Evolutionary conservation across 768 basidiomycete genomes (phyloP), one percentile per base, ranked within the genome.

Genomic region (Serendipita vermifera): DNA sequence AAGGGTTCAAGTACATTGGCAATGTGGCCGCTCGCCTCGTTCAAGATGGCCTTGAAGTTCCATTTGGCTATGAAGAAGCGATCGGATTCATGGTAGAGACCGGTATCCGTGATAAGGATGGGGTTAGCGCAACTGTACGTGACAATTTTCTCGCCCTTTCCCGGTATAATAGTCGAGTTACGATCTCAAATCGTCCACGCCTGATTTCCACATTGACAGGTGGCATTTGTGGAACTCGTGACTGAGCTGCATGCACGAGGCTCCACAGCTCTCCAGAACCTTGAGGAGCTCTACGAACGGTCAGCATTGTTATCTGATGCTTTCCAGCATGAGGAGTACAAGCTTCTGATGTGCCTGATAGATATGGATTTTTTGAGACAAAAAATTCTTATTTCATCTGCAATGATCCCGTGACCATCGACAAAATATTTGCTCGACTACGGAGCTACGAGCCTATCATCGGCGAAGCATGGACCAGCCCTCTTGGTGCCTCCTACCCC

Each of bases 1-100:
- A 62, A 82, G 89, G 90, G 2, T 93, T 93, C 70, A 93, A 93
- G 68, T 90, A 78, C 64, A 89, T 93, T 51, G 90, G 90, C 5
- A 93, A 92, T 64, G 82, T 81, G 6, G 86, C 83, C 2, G 68
- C 88, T 33, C 69, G 73, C 51, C 75, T 91, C 14, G 81, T 76
- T 13, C 64, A 70, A 38, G 69, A 80, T 35, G 89, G 87, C 1
- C 87, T 77, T 62, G 77, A 82, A 38, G 82, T 84, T 7, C 79
- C 77, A 0, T 91, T 92, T 63, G 87, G 83, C 7, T 93, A 93
- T 63, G 90, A 93, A 64, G 90, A 93, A 68, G 90, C 91, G 1
- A 91, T 93, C 55, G 90, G 90, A 2, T 93, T 79, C 64, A 91
- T 91, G 87, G 81, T 89, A 66, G 86, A 87, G 26, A 71, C 77